Base-by-base conservation (phyloP, 202 grass and related monocot species). In the Bolboschoenoplectus hybrid region DNA sequence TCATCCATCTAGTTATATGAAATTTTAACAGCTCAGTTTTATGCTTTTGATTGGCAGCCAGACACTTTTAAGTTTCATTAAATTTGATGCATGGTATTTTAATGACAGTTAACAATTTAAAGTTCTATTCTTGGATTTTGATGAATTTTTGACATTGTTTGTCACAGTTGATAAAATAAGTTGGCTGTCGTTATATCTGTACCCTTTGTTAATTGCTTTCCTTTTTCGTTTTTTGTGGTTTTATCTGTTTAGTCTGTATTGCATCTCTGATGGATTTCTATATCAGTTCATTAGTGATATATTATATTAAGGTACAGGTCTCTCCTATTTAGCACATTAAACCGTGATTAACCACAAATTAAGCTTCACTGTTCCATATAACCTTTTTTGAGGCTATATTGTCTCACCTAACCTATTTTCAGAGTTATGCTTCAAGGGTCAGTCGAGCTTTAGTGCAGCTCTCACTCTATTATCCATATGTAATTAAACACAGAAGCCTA, bases 351-450 rank as follows among this genome's bases (percentile, higher is more conserved):
- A 9, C 41, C 14, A 45, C 17, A n/a, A n/a, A 71, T 70, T 70
- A 70, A 70, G 16, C 6, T 58, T 57, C 26, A 79, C 35, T 79
- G 49, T 79, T 79, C 6, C 13, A 79, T 74, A 32, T 44, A 32
- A 35, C 36, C 50, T 79, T 77, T 79, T 34, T 36, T 79, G 52
- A 77, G 73, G 74, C 74, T 36, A 41, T 40, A 32, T 57, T 79
- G 49, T 76, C 9, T n/a, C 17, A 26, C 46, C 44, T 75, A 35
- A 52, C 46, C 6, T 51, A 10, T 74, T 11, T 26, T 3, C 8
- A 14, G 19, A 34, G 2, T 50, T 75, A 53, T 13, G 26, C 0
- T 55, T 43, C 43, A 17, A 43, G 39, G 61, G 9, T 44, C 39
- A 69, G 13, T 43, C 14, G 10, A 69, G 40, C 5, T 39, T n/a